phyloP scores from a whole-genome alignment of 2,329 filamentous ascomycete genomes.

The Ophiostoma quercus region DNA sequence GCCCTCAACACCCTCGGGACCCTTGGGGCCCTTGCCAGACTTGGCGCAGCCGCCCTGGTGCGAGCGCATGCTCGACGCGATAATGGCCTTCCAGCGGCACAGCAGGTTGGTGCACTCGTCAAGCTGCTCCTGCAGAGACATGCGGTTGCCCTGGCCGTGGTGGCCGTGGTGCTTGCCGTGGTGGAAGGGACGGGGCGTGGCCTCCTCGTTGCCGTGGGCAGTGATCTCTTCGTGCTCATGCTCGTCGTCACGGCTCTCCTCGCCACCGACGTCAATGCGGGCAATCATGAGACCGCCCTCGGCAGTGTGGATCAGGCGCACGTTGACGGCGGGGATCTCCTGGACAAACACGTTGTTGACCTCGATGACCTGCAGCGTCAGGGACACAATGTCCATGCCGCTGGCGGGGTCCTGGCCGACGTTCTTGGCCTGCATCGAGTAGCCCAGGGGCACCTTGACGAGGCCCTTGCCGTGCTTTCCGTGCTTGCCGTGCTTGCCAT shows the following conservation, averaged over 20 bases:
- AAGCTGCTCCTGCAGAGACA: constrained; percentile 30
- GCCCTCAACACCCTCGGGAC: constrained; percentile 27
- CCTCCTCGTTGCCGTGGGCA: background rate
- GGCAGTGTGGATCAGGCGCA: constrained; percentile 58
- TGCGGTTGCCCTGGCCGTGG: constrained; percentile 14
- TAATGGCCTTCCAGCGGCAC: constrained; percentile 52
- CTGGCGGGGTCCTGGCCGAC: constrained; percentile 47
- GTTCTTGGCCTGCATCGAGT: constrained; percentile 42
- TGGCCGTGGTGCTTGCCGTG: background rate
- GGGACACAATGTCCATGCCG: constrained; percentile 46
- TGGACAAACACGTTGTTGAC: constrained; percentile 53
- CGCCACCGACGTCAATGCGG: constrained; percentile 39
- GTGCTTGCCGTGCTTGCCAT: constrained; percentile 14
- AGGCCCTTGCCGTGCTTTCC: constrained; percentile 20
- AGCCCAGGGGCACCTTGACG: constrained; percentile 43
- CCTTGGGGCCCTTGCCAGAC: constrained; percentile 24
- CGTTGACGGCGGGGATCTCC: constrained; percentile 50
- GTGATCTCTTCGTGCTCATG: background rate
- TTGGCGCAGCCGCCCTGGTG: constrained; percentile 39
- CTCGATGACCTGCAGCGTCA: constrained; percentile 56
- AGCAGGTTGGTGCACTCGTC: constrained; percentile 42
- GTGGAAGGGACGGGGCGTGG: background rate
- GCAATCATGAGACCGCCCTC: constrained; percentile 52
- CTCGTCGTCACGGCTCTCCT: background rate
- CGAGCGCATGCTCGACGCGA: constrained; percentile 41